phyloP scores from a whole-genome alignment of 1,284 basidiomycete species.

The Apiotrichum mycotoxinovorans region DNA sequence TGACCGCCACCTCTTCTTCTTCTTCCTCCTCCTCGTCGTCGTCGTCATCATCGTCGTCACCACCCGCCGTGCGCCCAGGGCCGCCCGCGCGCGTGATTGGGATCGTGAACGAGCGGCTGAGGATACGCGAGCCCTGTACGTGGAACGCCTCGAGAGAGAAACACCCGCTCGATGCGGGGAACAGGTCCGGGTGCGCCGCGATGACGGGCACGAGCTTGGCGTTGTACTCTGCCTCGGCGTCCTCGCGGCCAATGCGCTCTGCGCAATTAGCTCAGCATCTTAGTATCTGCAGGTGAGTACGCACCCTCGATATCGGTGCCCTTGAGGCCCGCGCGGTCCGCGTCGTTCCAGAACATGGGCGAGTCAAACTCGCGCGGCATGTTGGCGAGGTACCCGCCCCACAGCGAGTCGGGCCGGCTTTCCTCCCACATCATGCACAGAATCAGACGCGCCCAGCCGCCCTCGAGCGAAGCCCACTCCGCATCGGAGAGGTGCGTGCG shows the following conservation, averaged over 20 bases:
- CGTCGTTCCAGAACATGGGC: conserved; percentile 87
- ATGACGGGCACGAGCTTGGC: conserved; percentile 55
- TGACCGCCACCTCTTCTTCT: conserved; percentile 70
- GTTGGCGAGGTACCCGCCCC: conserved; percentile 56
- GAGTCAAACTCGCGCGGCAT: conserved; percentile 77
- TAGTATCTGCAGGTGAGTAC: too few relatives aligned
- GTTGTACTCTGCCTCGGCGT: conserved; percentile 73
- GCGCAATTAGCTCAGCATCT: conserved; percentile 13
- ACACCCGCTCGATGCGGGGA: conserved; percentile 56
- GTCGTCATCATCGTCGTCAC: conserved; percentile 51
- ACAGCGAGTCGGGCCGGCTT: conserved; percentile 58
- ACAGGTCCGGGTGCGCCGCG: conserved; percentile 68
- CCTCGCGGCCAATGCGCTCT: conserved; percentile 82
- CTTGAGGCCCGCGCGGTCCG: conserved; percentile 64
- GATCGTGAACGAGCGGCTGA: conserved; percentile 62
- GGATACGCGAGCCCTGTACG: conserved; percentile 85
- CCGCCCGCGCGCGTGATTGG: conserved; percentile 23
- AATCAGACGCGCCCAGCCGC: conserved; percentile 84
- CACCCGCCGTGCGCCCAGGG: conserved; percentile 42
- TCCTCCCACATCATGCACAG: conserved; percentile 95
- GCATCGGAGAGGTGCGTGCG: conserved; percentile 54
- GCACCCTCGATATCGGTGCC: conserved; percentile 87
- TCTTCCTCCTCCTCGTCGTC: conserved; percentile 63
- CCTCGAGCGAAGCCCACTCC: conserved; percentile 63
- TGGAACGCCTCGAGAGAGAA: conserved; percentile 80